Evolutionary conservation across 306 rosid genomes (phyloP).

Genomic region (Inga laurina): DNA sequence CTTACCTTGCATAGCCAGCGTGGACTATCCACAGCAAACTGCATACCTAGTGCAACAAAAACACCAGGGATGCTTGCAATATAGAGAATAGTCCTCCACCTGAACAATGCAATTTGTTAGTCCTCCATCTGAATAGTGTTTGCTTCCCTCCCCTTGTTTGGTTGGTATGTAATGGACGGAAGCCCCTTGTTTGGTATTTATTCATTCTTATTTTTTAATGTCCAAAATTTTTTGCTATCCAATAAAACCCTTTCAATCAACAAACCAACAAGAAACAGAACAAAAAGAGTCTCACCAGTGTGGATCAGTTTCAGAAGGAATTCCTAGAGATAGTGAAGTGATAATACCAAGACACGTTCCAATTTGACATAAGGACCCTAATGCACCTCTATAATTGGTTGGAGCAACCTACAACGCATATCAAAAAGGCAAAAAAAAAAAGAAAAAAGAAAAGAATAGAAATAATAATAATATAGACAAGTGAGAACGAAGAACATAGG

Average conservation of each 20-base stretch:
- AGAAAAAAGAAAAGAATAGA: slow-evolving; percentile 1
- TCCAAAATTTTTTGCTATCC: slow-evolving; percentile 17
- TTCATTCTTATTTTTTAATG: slow-evolving; percentile 1
- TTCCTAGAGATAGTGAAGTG: slow-evolving; percentile 70
- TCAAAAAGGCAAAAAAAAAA: slow-evolving; percentile 12
- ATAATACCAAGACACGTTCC: slow-evolving; percentile 94
- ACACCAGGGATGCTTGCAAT: slow-evolving; percentile 82
- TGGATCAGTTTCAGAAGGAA: slow-evolving; percentile 73
- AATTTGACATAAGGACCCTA: slow-evolving; percentile 81
- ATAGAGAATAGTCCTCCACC: slow-evolving; percentile 94
- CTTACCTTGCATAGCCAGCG: slow-evolving; percentile 93
- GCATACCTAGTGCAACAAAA: slow-evolving; percentile 76
- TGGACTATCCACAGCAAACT: slow-evolving; percentile 91
- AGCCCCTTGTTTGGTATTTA: background rate
- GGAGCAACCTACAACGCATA: slow-evolving; percentile 71
- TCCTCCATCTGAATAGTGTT: slow-evolving; percentile 78
- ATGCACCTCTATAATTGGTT: slow-evolving; percentile 84
- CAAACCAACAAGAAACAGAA: slow-evolving; percentile 24
- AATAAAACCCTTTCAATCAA: slow-evolving; percentile 4
- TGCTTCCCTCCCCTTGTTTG: background rate
- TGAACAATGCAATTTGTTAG: slow-evolving; percentile 45
- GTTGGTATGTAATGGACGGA: background rate
- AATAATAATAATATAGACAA: background rate
- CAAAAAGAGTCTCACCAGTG: slow-evolving; percentile 66
- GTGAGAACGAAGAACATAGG: slow-evolving; percentile 1